Evolutionary conservation across 345 rosid species (phyloP), one percentile per base, ranked within the genome.

Genomic region (Excoecaria cochinchinensis): DNA sequence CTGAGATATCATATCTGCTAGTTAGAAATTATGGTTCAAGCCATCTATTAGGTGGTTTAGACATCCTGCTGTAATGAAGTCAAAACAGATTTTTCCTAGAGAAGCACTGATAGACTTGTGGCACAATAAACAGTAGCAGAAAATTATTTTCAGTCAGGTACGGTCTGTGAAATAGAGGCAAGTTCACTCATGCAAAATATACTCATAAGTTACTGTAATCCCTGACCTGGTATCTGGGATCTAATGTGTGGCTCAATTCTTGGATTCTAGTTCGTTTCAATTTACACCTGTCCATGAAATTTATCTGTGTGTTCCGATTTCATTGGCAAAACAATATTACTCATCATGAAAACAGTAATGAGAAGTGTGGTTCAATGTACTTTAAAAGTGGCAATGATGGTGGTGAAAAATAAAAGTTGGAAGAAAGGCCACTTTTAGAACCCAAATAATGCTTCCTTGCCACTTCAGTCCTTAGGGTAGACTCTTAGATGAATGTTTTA

Each of bases 31-130:
- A 31, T 31, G 15, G 8, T 46, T 57, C 59, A 72, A 77, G 63
- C 59, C 72, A 65, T 11, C 58, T 61, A 9, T 62, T 44, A 36
- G 42, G 63, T 48, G 62, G 58, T 51, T 59, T 76, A 69, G 15
- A 21, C 48, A 55, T 77, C 57, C 55, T 59, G 4, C 5, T n/a
- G 17, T 50, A 63, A 12, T 77, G 6, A 0, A 36, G 31, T 57
- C 36, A 44, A 40, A 56, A 16, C 62, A 60, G 9, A 17, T 52
- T 64, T 52, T 55, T 40, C 44, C 12, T 47, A 36, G 24, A n/a
- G 22, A 38, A 1, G 8, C 61, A 21, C 21, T 57, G 25, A 57
- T 55, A 55, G 21, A 55, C 17, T 55, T 6, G 58, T 5, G 21
- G 5, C 58, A 55, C 21, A 55, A 17, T 55, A 55, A 57, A 57